Conservation (phyloP, 2,329 filamentous ascomycete species). For the Penicillium sp. region DNA sequence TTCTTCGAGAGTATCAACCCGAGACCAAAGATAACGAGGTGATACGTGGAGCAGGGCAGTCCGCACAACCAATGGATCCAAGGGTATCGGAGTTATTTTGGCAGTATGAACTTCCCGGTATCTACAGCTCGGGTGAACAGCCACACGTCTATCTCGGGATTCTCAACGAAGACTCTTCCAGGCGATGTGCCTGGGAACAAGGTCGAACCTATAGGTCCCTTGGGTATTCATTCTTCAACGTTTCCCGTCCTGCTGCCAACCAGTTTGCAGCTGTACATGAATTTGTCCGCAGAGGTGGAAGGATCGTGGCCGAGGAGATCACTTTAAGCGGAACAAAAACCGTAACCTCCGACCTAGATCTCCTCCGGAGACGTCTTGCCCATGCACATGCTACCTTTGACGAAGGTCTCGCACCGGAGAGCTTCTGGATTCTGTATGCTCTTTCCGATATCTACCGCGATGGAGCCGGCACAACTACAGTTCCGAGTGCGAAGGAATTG, state of each 20-base stretch:
- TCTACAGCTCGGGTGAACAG: constrained; percentile 19
- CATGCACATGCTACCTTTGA: constrained; percentile 18
- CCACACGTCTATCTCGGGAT: constrained; percentile 64
- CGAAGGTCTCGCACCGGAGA: constrained; percentile 7
- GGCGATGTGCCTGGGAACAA: constrained; percentile 59
- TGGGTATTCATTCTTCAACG: constrained; percentile 56
- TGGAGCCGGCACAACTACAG: constrained; percentile 10
- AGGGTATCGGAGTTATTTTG: constrained; percentile 53
- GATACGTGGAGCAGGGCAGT: not conserved
- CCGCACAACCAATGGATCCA: constrained; percentile 44
- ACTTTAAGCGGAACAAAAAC: constrained; percentile 24
- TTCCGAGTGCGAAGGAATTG: constrained; percentile 23
- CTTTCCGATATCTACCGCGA: constrained; percentile 32
- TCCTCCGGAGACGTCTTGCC: constrained; percentile 26
- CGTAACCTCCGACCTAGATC: constrained; percentile 17
- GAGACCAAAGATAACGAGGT: not conserved
- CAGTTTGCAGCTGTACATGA: constrained; percentile 31
- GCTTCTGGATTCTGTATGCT: constrained; percentile 39
- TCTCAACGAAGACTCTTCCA: constrained; percentile 58
- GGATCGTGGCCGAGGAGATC: constrained; percentile 34
- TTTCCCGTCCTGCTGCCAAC: constrained; percentile 29
- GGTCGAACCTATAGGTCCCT: constrained; percentile 53
- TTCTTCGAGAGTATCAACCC: constrained; percentile 39
- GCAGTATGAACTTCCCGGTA: constrained; percentile 38
- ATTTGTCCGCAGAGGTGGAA: constrained; percentile 38